Evolutionary conservation across 345 rosid species (phyloP).

Genomic region (Abelmoschus esculentus): DNA sequence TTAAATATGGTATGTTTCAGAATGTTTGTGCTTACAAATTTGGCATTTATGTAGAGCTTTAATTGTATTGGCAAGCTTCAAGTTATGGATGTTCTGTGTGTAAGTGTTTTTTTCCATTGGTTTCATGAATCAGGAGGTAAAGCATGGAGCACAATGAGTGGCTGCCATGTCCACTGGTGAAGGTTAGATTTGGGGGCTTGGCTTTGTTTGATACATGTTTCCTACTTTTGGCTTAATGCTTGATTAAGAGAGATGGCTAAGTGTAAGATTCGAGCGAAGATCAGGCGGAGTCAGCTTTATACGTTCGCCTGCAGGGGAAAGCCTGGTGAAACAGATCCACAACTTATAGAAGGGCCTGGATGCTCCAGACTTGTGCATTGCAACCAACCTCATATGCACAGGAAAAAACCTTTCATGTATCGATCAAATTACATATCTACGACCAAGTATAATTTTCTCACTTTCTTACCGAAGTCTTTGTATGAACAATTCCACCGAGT

Average conservation of each 20-base stretch:
- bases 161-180: constrained; percentile 4
- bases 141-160: constrained; percentile 2
- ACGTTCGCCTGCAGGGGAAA: constrained; percentile 68
- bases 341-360: constrained; percentile 55
- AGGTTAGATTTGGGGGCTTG: constrained; percentile 13
- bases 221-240: constrained; percentile 8
- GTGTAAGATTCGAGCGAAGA: constrained; percentile 76
- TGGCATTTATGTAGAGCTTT: background rate
- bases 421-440: constrained; percentile 80
- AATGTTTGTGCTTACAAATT: constrained; percentile 3
- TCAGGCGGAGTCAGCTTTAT: constrained; percentile 66
- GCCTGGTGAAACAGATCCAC: constrained; percentile 37
- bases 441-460: constrained; percentile 63
- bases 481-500: constrained; percentile 93
- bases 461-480: constrained; percentile 81
- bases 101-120: constrained; percentile 4
- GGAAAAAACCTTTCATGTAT: constrained; percentile 59
- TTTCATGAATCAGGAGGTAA: constrained; percentile 25
- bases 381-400: constrained; percentile 69
- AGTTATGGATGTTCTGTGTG: constrained; percentile 5
- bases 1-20: constrained; percentile 6
- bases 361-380: constrained; percentile 67
- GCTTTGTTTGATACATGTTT: constrained; percentile 13
- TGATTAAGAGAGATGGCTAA: constrained; percentile 49
- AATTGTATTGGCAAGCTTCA: constrained; percentile 2